Evolutionary conservation across 495 filamentous ascomycete genomes (phyloP), one percentile per base, ranked within the genome.

Genomic region (Talaromyces thailandensis): DNA sequence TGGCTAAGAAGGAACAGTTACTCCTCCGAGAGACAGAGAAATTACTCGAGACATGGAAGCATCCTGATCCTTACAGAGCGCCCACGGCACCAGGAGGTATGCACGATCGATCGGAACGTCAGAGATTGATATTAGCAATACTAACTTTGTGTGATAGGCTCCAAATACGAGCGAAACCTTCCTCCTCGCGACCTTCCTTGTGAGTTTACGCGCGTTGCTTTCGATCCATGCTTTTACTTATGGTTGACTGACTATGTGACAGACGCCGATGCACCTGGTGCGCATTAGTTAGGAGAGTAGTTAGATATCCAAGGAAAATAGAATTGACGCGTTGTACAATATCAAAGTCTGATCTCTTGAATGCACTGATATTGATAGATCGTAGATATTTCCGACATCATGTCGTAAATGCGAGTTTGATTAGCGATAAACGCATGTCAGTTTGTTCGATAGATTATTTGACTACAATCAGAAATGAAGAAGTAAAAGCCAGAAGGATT

Each of bases 131-230:
- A 43, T 2, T 31, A 8, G 29, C 58, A 51, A 40, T 28, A 64
- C 55, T 12, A 24, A 7, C 18, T 6, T 32, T 29, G 43, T 29
- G 43, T 40, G 45, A 60, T 63, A 96, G 92, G 93, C 61, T 96
- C 91, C 61, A 98, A 98, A 81, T 98, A 88, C 75, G 94, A 98
- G 76, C 84, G 94, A 71, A 99, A 98, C 70, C 70, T 99, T 50
- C 92, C 92, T 24, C 79, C 81, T 58, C 92, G 84, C 25, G 86
- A 84, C 68, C 78, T 93, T 25, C 87, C 90, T 64, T 88, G 93
- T 96, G 79, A 79, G 93, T 84, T 24, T 11, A 23, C n/a, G 25
- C 64, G 61, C 50, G 63, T 11, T 63, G 4, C n/a, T 63, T 65
- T 59, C 24, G 51, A 56, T 9, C 23, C 8, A n/a, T 24, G 14